Percentiles rank a stretch among this genome's conserved stretches.
Conservation (phyloP, 768 basidiomycete genomes). For the Russula sp. region DNA sequence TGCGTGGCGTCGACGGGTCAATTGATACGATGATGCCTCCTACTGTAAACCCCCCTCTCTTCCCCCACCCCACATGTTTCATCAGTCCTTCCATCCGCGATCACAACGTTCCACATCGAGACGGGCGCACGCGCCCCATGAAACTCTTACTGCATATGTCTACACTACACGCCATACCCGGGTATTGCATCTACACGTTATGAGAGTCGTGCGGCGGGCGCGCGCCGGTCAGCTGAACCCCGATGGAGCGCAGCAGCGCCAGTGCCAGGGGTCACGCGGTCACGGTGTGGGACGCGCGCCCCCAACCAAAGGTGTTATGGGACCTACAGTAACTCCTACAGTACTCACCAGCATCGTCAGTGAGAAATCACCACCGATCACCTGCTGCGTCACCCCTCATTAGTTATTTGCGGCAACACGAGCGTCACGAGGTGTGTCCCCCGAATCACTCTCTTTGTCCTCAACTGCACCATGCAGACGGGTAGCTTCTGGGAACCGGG, state of each 20-base stretch:
- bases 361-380: no score
- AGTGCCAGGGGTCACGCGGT: no score
- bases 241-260: not conserved
- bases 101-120: slow-evolving; percentile 9
- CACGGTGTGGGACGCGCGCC: not conserved
- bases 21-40: not conserved
- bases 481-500: no score
- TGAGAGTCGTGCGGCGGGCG: not conserved
- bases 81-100: not conserved
- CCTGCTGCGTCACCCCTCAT: no score
- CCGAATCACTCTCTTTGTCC: no score
- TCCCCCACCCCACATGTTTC: not conserved
- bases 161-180: not conserved
- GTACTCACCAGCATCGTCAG: no score
- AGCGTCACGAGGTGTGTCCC: no score
- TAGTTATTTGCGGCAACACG: no score
- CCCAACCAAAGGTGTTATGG: not conserved
- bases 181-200: not conserved
- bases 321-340: not conserved
- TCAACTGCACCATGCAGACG: no score
- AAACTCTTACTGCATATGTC: not conserved
- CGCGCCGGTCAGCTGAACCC: not conserved
- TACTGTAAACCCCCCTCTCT: not conserved
- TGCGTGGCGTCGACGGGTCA: no score
- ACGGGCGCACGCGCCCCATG: not conserved